Evolutionary conservation across 2,329 filamentous ascomycete species (phyloP), one percentile per base, ranked within the genome.

Genomic region (Cladophialophora yegresii): DNA sequence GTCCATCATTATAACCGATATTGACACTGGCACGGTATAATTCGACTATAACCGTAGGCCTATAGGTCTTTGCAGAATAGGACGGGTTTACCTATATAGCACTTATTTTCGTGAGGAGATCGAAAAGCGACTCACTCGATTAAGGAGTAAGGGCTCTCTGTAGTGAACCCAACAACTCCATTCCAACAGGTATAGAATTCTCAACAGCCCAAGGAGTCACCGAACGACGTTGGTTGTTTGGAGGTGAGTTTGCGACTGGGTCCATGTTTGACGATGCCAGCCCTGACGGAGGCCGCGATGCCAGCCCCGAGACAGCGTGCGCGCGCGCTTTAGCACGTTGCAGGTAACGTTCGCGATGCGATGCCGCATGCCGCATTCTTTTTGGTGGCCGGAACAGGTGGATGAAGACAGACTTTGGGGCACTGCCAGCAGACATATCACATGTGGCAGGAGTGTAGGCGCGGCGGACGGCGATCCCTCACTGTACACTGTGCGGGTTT

Each of bases 241-340:
- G 54, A 7, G 4, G 16, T n/a, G 22, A 32, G 33, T 10, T 22
- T 20, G 16, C 54, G n/a, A 20, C 54, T 4, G 16, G n/a, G 2
- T 40, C 23, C 54, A 43, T 56, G 30, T 32, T 56, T 56, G 10
- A 22, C 54, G 9, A 33, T 32, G 28, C 30, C 30, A 56, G 54
- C 7, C 13, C 9, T 28, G 47, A 28, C 26, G 26, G 6, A 26
- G 8, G n/a, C n/a, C 32, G 12, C 32, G 54, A 12, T 32, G 33
- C 10, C 32, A 56, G 28, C 43, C 54, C 4, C 30, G 54, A 26
- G 54, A n/a, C 54, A 9, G 54, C 54, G 32, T 56, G 54, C 10
- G 32, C 10, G 4, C 33, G 54, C 33, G 54, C 54, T 56, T 36
- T 20, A 9, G 54, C 54, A 28, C 13, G 28, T 30, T 43, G 54